These are phyloP conservation scores for Atkinsonella texensis DNA, from an alignment of 2,329 filamentous ascomycete genomes.

Conservation along the genomic window DNA sequence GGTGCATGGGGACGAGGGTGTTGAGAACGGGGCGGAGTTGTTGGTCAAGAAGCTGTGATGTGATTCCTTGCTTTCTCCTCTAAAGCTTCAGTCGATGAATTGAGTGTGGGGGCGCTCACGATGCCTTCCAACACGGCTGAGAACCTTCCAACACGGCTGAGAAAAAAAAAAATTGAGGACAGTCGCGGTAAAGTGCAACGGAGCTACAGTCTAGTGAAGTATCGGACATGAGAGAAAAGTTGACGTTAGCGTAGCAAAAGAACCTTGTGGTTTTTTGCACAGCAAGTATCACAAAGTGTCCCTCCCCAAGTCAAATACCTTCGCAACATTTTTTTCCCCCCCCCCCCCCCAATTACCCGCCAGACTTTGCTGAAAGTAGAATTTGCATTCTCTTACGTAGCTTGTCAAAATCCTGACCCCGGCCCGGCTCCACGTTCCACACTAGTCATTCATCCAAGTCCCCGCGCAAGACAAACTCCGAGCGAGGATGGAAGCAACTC, in stretches of 20 bases:
- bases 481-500: not conserved
- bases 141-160: not conserved
- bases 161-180: constrained; percentile 49
- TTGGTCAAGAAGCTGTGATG: constrained; percentile 15
- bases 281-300: not conserved
- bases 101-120: too few relatives aligned
- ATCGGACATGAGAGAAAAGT: constrained; percentile 55
- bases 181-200: constrained; percentile 75
- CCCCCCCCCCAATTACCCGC: not conserved
- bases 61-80: not conserved
- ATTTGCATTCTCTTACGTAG: not conserved
- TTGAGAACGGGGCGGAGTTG: constrained; percentile 21
- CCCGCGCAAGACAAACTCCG: not conserved
- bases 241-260: not conserved
- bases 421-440: not conserved
- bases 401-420: not conserved
- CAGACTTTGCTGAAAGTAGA: not conserved
- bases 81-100: not conserved
- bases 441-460: not conserved
- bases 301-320: not conserved
- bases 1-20: constrained; percentile 11
- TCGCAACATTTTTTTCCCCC: not conserved
- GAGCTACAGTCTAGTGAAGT: constrained; percentile 79
- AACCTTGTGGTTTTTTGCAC: not conserved
- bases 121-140: too few relatives aligned